phyloP scores from a whole-genome alignment of 176 grass and related monocot genomes.

The Pontederia crassipes region DNA sequence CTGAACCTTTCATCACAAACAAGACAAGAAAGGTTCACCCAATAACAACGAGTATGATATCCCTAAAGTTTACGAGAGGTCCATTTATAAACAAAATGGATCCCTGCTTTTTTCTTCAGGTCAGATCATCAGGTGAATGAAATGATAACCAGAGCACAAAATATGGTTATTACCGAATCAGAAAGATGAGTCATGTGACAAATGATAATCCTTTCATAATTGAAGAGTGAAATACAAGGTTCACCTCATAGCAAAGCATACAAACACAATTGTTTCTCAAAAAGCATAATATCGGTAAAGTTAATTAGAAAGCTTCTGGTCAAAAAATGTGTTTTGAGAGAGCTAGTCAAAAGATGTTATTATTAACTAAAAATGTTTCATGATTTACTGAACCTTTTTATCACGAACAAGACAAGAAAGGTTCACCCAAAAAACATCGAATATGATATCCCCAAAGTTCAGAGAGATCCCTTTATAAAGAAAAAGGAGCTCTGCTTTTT shows the following conservation, averaged over 20 bases:
- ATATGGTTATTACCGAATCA: too few relatives aligned
- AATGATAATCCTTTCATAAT: too few relatives aligned
- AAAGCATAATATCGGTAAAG: too few relatives aligned
- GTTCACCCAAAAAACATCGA: conserved; percentile 7
- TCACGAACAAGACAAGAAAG: background rate
- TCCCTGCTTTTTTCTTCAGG: background rate
- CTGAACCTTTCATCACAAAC: background rate
- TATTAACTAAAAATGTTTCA: too few relatives aligned
- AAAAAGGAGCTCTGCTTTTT: conserved; percentile 8
- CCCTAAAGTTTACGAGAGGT: conserved; percentile 5
- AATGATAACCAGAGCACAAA: too few relatives aligned
- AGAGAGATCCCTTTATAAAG: conserved; percentile 12
- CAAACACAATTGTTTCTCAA: too few relatives aligned
- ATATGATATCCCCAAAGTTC: conserved; percentile 24
- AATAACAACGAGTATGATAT: conserved; percentile 19
- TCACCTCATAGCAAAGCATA: background rate
- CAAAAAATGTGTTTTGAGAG: too few relatives aligned
- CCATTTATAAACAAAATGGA: background rate
- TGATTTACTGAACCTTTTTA: background rate
- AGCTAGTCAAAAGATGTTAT: too few relatives aligned
- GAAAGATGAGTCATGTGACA: too few relatives aligned
- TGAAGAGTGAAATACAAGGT: too few relatives aligned
- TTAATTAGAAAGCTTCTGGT: too few relatives aligned
- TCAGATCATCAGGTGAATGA: too few relatives aligned
- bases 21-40: conserved; percentile 2